These are phyloP conservation scores for Podospora comata DNA, from an alignment of 495 filamentous ascomycete genomes.

Conservation along the genomic window DNA sequence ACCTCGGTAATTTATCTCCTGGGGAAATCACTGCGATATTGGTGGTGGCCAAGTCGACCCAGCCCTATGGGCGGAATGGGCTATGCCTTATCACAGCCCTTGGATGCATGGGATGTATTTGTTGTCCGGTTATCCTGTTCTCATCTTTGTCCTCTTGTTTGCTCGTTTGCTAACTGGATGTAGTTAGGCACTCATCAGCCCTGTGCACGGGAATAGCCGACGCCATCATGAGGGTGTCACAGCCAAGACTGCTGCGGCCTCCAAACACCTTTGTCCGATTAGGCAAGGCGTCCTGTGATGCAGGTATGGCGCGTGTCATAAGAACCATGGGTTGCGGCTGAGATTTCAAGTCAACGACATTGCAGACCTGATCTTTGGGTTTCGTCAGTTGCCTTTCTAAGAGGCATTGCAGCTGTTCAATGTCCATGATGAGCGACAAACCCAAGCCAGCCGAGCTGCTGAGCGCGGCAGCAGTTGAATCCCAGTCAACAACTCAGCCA, in stretches of 20 bases:
- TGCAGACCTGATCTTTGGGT: neutral
- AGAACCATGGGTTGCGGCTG: neutral
- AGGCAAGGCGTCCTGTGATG: neutral
- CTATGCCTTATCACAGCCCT: neutral
- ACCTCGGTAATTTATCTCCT: too few relatives aligned
- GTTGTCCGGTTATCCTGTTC: neutral
- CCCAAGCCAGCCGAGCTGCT: neutral
- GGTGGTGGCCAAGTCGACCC: constrained; percentile 11
- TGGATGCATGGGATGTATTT: neutral
- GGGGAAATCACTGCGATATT: constrained; percentile 5
- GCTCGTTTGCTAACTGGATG: neutral
- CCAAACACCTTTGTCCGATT: neutral
- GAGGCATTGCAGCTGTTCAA: neutral
- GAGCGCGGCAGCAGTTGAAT: neutral
- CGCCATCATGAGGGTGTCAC: neutral
- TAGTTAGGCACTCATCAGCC: neutral
- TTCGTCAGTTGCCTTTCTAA: too few relatives aligned
- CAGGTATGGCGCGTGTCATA: neutral
- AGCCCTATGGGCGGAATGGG: neutral
- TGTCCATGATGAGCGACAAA: neutral
- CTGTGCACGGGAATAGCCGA: neutral
- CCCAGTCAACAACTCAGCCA: neutral
- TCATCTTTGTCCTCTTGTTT: neutral
- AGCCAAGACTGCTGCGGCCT: constrained; percentile 3
- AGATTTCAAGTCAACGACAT: neutral